Evolutionary conservation across 768 basidiomycete genomes (phyloP), one percentile per base, ranked within the genome.

Genomic region (Xerocomellus chrysenteron): DNA sequence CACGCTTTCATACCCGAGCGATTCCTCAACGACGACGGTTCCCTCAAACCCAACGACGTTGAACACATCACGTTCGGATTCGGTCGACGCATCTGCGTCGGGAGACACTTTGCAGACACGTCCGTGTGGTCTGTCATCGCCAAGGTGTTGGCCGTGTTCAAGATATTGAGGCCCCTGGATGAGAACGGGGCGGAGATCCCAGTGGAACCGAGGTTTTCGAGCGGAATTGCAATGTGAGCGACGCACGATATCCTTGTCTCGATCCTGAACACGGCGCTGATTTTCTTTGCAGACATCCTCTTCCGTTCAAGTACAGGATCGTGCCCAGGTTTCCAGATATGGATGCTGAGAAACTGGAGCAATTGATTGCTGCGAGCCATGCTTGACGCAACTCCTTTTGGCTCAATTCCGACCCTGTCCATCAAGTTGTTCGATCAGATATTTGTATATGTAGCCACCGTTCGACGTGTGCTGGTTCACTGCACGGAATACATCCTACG

Each of bases 1-100:
- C 66, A 74, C 21, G 49, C 54, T 10, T 78, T 78, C 62, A 55
- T 54, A 13, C 77, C 77, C 0, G 77, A 78, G 40, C 68, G 76
- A 16, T 78, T 78, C 55, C 44, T 77, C 9, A 69, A 76, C 32
- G 46, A 52, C 0, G 64, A 66, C 7, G 64, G 64, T 26, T 60
- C 61, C 4, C 62, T 67, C 1, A 65, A 55, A 17, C 47, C 62
- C 1, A 50, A 55, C n/a, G 55, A 55, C 13, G 28, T 40, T 4
- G 42, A 55, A 37, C 47, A 53, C 24, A 33, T 65, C 21, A 51
- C 39, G 0, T 68, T 58, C 44, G 68, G 68, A 12, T 69, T 70
- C n/a, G 68, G 68, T 39, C 56, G 68, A n/a, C 65, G 68, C 2
- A 60, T 70, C 28, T 69, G 68, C 26, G 55, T 54, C 9, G 68